These are phyloP conservation scores for Globisporangium emineosum DNA, from an alignment of 352 stramenopile genomes.

Conservation along the genomic window DNA sequence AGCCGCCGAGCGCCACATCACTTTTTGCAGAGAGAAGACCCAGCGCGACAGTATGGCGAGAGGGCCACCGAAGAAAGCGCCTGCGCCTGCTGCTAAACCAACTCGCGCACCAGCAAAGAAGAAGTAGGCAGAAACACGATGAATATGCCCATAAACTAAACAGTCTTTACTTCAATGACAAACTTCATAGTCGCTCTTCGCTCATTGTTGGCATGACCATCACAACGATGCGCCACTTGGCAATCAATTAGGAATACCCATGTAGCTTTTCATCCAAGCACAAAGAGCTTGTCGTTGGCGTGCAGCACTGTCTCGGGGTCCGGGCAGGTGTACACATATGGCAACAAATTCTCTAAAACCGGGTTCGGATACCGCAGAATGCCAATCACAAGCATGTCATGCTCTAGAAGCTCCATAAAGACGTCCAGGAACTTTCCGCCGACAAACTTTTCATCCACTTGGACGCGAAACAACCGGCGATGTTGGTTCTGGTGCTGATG, in stretches of 20 bases:
- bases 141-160: not conserved
- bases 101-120: conserved; percentile 38
- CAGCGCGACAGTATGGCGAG: conserved; percentile 48
- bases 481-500: not conserved
- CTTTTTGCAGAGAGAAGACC: conserved; percentile 87
- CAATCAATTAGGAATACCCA: not conserved
- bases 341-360: conserved; percentile 49
- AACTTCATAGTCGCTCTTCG: not conserved
- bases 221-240: not conserved
- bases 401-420: conserved; percentile 42
- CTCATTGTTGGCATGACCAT: not conserved
- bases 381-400: conserved; percentile 46
- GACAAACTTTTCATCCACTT: conserved; percentile 37
- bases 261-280: conserved; percentile 34
- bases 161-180: not conserved
- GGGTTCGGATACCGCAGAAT: conserved; percentile 38
- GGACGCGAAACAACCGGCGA: conserved; percentile 34
- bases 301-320: conserved; percentile 39
- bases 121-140: conserved; percentile 24
- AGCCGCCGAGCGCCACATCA: conserved; percentile 90
- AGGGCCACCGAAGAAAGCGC: conserved; percentile 33
- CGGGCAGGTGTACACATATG: conserved; percentile 68
- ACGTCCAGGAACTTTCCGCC: conserved; percentile 37
- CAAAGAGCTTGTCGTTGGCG: conserved; percentile 49
- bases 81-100: conserved; percentile 24